phyloP scores from a whole-genome alignment of 441 rosid genomes.

The Eutrema salsugineum region DNA sequence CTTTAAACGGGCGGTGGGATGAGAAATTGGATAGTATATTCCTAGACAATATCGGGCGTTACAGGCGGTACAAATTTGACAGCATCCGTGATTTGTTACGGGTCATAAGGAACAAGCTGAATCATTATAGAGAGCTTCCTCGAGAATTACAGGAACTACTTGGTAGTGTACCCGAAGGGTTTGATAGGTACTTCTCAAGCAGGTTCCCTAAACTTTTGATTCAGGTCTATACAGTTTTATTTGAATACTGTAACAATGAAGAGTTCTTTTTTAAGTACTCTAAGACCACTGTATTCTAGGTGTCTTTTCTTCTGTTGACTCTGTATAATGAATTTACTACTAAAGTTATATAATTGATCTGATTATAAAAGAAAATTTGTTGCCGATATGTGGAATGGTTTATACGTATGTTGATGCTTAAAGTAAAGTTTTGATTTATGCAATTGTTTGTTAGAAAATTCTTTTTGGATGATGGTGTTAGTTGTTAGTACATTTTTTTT shows the following conservation, averaged over 20 bases:
- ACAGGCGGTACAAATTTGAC: slow-evolving; percentile 74
- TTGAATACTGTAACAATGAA: slow-evolving; percentile 57
- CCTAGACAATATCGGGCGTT: slow-evolving; percentile 71
- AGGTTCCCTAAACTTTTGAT: slow-evolving; percentile 84
- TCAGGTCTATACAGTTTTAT: slow-evolving; percentile 69
- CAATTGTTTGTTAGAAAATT: neutral
- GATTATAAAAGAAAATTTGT: neutral
- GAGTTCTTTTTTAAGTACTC: slow-evolving; percentile 57
- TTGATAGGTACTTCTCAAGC: slow-evolving; percentile 56
- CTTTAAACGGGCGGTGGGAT: slow-evolving; percentile 80
- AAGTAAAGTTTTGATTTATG: neutral
- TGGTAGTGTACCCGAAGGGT: slow-evolving; percentile 82
- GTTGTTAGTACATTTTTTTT: neutral
- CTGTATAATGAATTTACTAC: slow-evolving; percentile 3
- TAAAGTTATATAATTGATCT: neutral
- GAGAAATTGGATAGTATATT: slow-evolving; percentile 75
- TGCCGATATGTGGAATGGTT: neutral
- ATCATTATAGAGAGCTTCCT: slow-evolving; percentile 87
- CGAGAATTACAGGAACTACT: slow-evolving; percentile 63
- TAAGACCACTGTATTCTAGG: slow-evolving; percentile 38
- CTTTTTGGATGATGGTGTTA: neutral
- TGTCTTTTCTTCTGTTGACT: neutral
- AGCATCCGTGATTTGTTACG: slow-evolving; percentile 71
- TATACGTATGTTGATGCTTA: slow-evolving; percentile 3
- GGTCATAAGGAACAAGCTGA: slow-evolving; percentile 77